phyloP scores from a whole-genome alignment of 2,329 filamentous ascomycete genomes.

The Trichoderma gracile region DNA sequence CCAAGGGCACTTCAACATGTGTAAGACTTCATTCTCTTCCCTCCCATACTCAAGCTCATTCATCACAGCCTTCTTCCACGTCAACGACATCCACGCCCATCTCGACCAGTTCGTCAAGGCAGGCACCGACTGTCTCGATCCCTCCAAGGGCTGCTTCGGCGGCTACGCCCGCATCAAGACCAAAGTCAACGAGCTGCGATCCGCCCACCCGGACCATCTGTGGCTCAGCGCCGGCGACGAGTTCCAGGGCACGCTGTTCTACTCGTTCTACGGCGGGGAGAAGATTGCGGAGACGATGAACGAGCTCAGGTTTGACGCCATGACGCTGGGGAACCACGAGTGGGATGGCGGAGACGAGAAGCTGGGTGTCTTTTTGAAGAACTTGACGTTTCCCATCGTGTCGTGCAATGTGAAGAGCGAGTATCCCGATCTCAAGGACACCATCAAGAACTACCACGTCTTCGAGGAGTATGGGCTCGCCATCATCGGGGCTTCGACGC shows the following conservation, averaged over 20 bases:
- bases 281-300: slow-evolving; percentile 69
- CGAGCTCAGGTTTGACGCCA: slow-evolving; percentile 64
- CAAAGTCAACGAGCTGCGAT: slow-evolving; percentile 57
- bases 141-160: slow-evolving; percentile 60
- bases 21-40: slow-evolving; percentile 33
- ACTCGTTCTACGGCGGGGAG: slow-evolving; percentile 65
- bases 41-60: background rate
- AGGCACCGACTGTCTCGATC: slow-evolving; percentile 61
- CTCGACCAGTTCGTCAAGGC: slow-evolving; percentile 63
- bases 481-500: slow-evolving; percentile 64
- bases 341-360: slow-evolving; percentile 65
- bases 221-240: slow-evolving; percentile 69
- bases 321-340: slow-evolving; percentile 69
- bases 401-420: slow-evolving; percentile 64
- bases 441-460: slow-evolving; percentile 65
- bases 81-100: slow-evolving; percentile 70
- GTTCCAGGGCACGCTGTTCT: slow-evolving; percentile 69
- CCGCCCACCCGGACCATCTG: slow-evolving; percentile 59
- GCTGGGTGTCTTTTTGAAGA: slow-evolving; percentile 61
- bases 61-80: slow-evolving; percentile 61
- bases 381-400: slow-evolving; percentile 65
- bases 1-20: slow-evolving; percentile 56
- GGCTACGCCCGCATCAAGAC: slow-evolving; percentile 66
- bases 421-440: slow-evolving; percentile 59
- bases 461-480: slow-evolving; percentile 62